Conservation (phyloP, 805 yeast genomes). For the Nakazawaea holstii region DNA sequence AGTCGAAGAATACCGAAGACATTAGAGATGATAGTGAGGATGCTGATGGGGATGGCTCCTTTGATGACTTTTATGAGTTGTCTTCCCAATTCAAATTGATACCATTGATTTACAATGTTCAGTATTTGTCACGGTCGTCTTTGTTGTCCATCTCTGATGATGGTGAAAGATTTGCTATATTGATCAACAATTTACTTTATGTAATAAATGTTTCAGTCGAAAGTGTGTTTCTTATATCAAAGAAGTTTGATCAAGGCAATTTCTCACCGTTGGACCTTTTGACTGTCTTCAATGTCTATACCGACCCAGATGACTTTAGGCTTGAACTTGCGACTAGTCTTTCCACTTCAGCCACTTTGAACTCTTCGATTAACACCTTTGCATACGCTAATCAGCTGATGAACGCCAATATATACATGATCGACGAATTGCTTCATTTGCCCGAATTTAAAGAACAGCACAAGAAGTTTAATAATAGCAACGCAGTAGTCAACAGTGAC, state of each 20-base stretch:
- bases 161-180: constrained; percentile 8
- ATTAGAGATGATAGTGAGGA: constrained; percentile 28
- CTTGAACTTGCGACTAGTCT: constrained; percentile 2
- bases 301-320: constrained; percentile 4
- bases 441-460: constrained; percentile 8
- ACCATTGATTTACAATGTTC: constrained; percentile 9
- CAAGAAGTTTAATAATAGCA: constrained; percentile 4
- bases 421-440: constrained; percentile 3
- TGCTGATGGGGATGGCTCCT: background rate
- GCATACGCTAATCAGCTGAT: background rate
- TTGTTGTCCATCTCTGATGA: constrained; percentile 5
- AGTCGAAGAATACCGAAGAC: constrained; percentile 16
- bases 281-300: background rate
- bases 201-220: constrained; percentile 3
- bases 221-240: constrained; percentile 1
- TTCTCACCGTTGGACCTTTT: constrained; percentile 7
- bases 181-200: constrained; percentile 6
- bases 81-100: constrained; percentile 2
- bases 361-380: background rate
- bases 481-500: constrained; percentile 9
- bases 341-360: background rate
- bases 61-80: background rate
- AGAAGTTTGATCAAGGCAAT: background rate
- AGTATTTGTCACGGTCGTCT: constrained; percentile 5
- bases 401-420: background rate